A percentile compares a stretch with the other conserved stretches of the same genome.
These are phyloP conservation scores for Penicillium sp. DNA, from an alignment of 2,329 filamentous ascomycete species.

Conservation along the genomic window DNA sequence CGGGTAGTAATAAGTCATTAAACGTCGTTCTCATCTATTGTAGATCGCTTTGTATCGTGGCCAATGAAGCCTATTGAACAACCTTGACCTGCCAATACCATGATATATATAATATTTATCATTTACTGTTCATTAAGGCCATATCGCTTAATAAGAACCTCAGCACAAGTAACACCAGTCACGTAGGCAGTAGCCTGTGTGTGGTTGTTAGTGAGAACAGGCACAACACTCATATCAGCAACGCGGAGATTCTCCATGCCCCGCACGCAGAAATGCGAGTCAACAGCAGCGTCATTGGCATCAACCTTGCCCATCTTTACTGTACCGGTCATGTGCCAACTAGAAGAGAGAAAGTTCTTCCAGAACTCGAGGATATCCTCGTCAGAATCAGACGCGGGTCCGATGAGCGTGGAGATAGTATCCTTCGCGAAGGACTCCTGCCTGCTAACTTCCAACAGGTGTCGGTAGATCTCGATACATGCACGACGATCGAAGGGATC, in stretches of 20 bases:
- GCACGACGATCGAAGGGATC: constrained; percentile 55
- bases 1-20: background rate
- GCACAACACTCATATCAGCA: constrained; percentile 45
- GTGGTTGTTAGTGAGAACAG: constrained; percentile 48
- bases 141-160: constrained; percentile 50
- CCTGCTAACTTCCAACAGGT: constrained; percentile 43
- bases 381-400: constrained; percentile 49
- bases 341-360: constrained; percentile 45
- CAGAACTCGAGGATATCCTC: constrained; percentile 54
- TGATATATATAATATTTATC: background rate
- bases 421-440: constrained; percentile 48
- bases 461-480: constrained; percentile 50
- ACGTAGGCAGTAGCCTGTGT: constrained; percentile 55
- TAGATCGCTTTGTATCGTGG: background rate
- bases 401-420: constrained; percentile 42
- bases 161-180: constrained; percentile 52
- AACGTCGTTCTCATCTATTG: background rate
- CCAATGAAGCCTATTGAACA: background rate
- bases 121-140: constrained; percentile 23
- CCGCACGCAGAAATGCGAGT: constrained; percentile 41
- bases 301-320: constrained; percentile 54
- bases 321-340: constrained; percentile 58
- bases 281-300: constrained; percentile 48
- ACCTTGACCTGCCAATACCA: background rate
- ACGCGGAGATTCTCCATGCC: constrained; percentile 41